These are phyloP conservation scores for Gastrodia elata DNA, from an alignment of 106 monocot genomes.

Conservation along the genomic window DNA sequence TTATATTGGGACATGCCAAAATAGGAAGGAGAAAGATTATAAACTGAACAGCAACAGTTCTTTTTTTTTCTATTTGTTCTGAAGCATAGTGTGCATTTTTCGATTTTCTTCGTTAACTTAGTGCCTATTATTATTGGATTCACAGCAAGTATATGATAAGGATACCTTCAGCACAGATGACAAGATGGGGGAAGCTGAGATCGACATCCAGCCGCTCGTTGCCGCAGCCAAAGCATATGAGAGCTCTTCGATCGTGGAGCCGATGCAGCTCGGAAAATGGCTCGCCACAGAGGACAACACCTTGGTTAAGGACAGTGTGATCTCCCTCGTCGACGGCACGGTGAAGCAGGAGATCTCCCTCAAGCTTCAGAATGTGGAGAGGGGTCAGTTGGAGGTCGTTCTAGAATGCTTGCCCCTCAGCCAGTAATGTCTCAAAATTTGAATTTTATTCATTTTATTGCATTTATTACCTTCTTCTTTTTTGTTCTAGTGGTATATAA, in stretches of 20 bases:
- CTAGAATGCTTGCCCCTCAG: constrained; percentile 80
- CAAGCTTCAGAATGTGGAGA: constrained; percentile 70
- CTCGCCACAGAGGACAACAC: constrained; percentile 41
- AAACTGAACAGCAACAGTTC: too few relatives aligned
- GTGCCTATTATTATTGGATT: neutral
- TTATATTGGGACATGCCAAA: too few relatives aligned
- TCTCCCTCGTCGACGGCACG: constrained; percentile 50
- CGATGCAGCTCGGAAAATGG: constrained; percentile 61
- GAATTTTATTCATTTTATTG: neutral
- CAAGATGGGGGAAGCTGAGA: constrained; percentile 11
- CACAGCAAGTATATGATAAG: constrained; percentile 9
- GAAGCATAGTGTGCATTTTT: too few relatives aligned
- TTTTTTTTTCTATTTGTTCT: too few relatives aligned
- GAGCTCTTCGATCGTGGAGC: constrained; percentile 27
- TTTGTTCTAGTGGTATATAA: too few relatives aligned
- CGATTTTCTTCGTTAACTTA: too few relatives aligned
- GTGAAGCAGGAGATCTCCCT: constrained; percentile 64
- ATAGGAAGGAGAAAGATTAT: too few relatives aligned
- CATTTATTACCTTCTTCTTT: too few relatives aligned
- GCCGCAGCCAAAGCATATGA: constrained; percentile 37
- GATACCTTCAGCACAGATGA: constrained; percentile 11
- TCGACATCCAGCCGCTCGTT: constrained; percentile 12
- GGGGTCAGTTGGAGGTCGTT: constrained; percentile 65
- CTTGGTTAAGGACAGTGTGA: constrained; percentile 57
- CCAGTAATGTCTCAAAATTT: constrained; percentile 20